A percentile compares a stretch with the other conserved stretches of the same genome.
phyloP scores from a whole-genome alignment of 805 yeast genomes.

The Barnettozyma californica region DNA sequence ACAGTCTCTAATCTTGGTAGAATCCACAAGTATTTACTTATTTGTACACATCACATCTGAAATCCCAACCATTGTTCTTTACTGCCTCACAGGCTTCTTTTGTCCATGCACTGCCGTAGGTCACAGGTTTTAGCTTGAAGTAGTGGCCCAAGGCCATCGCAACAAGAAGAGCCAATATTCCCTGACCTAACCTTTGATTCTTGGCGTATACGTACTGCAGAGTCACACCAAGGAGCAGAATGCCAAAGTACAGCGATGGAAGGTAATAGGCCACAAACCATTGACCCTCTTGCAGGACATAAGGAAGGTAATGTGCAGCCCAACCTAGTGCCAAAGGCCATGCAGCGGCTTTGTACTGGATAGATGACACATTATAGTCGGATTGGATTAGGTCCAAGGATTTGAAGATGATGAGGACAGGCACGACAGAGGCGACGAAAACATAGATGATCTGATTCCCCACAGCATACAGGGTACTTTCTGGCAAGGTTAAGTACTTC shows the following conservation, averaged over 20 bases:
- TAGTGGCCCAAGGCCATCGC: constrained; percentile 16
- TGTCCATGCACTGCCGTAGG: constrained; percentile 45
- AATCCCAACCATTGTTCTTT: constrained; percentile 38
- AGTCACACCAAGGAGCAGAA: constrained; percentile 39
- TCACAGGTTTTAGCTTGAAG: constrained; percentile 36
- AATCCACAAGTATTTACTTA: background rate
- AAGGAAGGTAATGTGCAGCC: constrained; percentile 54
- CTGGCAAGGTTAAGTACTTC: constrained; percentile 44
- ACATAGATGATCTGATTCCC: constrained; percentile 64
- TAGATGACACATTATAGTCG: constrained; percentile 11
- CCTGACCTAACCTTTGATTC: constrained; percentile 26
- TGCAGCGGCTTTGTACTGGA: constrained; percentile 19
- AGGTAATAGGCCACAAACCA: constrained; percentile 43
- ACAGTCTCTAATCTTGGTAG: background rate
- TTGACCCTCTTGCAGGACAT: constrained; percentile 29
- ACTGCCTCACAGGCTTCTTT: constrained; percentile 32
- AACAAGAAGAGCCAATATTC: constrained; percentile 20
- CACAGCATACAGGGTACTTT: constrained; percentile 46
- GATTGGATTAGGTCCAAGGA: constrained; percentile 25
- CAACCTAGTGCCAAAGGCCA: constrained; percentile 43
- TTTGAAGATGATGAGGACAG: constrained; percentile 19
- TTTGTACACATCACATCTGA: constrained; percentile 32
- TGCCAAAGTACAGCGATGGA: constrained; percentile 45
- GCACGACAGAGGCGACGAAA: constrained; percentile 33
- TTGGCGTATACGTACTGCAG: constrained; percentile 36